Base-by-base conservation (phyloP, 2,329 filamentous ascomycete genomes). In the Aspergillus fumigatus region DNA sequence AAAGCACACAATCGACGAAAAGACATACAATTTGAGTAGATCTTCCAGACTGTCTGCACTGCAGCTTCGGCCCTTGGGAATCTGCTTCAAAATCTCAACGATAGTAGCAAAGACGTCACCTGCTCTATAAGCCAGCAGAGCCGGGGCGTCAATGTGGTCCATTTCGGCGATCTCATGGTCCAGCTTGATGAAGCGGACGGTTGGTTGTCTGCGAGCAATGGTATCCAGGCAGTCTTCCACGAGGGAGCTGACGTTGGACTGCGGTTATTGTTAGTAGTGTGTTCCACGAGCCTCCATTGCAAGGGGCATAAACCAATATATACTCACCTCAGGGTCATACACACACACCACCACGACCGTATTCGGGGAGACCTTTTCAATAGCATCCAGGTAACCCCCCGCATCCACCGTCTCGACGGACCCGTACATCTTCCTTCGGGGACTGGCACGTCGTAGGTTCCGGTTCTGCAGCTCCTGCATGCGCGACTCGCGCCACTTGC, bases 151-250 rank as follows among this genome's bases (percentile, higher is more conserved):
- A 32, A 92, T 89, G 57, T 89, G 85, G 71, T 97, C 91, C 80
- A 97, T 96, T 72, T 97, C 92, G 40, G 96, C 95, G 57, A 96
- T 92, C 60, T 89, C 87, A 71, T 91, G 90, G 74, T 96, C 88
- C 50, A 97, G 84, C 77, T 93, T 95, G 77, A 97, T 84, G 70
- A 99, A 97, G 69, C 90, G 90, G 35, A 89, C 84, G 9, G 85
- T 83, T 23, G 84, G 81, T 69, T 96, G 80, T 58, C 83, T 80
- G 59, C 82, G 79, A 45, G 96, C 91, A 27, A 97, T 81, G 1
- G 88, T 88, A 52, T 81, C 77, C 65, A 99, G 80, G 52, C 89
- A 92, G 43, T 86, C 82, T 71, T 96, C 90, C 59, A 97, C 88
- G 56, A 90, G 83, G 45, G 83, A 79, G 49, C 90, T 95, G 62